Percentiles rank a stretch among this genome's conserved stretches.
Evolutionary conservation across 177 flowering plant species (phyloP).

Genomic region (Telopea speciosissima): DNA sequence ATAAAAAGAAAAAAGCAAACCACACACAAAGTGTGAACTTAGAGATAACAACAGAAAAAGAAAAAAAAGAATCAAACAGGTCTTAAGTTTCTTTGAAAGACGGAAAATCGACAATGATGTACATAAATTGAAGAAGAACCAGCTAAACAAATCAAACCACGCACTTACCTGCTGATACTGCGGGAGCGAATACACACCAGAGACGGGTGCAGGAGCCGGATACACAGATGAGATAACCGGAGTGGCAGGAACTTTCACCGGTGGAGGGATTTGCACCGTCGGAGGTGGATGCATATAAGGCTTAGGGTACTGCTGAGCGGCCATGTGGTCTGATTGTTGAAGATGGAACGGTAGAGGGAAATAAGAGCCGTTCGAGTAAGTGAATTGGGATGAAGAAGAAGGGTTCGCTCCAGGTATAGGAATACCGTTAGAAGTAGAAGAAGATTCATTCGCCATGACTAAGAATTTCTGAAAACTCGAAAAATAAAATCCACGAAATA

Average conservation of each 20-base stretch:
- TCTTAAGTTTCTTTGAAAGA: background rate
- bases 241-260: slow-evolving; percentile 19
- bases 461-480: background rate
- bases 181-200: slow-evolving; percentile 53
- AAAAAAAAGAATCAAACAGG: background rate
- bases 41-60: background rate
- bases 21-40: too few relatives aligned
- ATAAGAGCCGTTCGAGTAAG: slow-evolving; percentile 56
- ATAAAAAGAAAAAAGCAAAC: too few relatives aligned
- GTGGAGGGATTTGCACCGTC: slow-evolving; percentile 12
- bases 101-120: background rate
- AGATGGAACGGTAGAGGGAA: slow-evolving; percentile 90
- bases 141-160: background rate
- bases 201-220: slow-evolving; percentile 33
- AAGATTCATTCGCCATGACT: slow-evolving; percentile 26
- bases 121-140: background rate
- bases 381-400: slow-evolving; percentile 54
- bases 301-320: slow-evolving; percentile 22
- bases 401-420: slow-evolving; percentile 7
- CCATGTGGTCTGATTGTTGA: slow-evolving; percentile 42
- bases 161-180: slow-evolving; percentile 66
- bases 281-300: slow-evolving; percentile 26
- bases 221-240: slow-evolving; percentile 33
- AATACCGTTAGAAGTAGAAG: slow-evolving; percentile 24
- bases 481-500: background rate